Evolutionary conservation across 768 basidiomycete species (phyloP).

Genomic region (Ramaria rubella): DNA sequence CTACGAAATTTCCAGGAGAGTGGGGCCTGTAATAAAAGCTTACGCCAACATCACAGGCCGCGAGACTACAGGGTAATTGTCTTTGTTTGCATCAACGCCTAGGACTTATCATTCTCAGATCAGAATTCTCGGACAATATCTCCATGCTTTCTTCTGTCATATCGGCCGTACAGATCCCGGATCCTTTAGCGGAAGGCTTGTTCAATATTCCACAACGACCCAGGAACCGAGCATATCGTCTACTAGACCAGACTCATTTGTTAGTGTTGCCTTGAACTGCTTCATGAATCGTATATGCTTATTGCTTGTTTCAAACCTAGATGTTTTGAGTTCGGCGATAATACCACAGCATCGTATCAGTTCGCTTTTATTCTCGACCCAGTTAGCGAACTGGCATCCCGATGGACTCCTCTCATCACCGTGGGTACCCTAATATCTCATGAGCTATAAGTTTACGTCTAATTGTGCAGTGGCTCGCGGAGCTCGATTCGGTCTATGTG

Average conservation of each 20-base stretch:
- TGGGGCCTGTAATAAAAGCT: conserved; percentile 60
- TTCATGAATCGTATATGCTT: conserved; percentile 10
- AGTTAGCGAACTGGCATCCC: conserved; percentile 75
- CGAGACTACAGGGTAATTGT: conserved; percentile 36
- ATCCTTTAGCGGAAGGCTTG: conserved; percentile 64
- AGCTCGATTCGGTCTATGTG: conserved; percentile 57
- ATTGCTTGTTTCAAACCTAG: conserved; percentile 32
- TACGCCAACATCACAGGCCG: conserved; percentile 47
- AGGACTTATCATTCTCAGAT: conserved; percentile 30
- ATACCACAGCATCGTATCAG: conserved; percentile 57
- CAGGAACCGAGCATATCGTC: conserved; percentile 52
- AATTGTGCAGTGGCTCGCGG: conserved; percentile 51
- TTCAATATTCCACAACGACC: conserved; percentile 60
- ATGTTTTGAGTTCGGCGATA: conserved; percentile 63
- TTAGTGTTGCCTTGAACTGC: conserved; percentile 31
- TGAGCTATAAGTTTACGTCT: background rate
- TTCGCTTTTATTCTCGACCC: conserved; percentile 78
- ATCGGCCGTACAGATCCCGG: conserved; percentile 61
- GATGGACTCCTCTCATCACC: conserved; percentile 74
- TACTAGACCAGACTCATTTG: conserved; percentile 59
- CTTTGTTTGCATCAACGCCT: no score
- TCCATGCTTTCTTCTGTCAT: conserved; percentile 67
- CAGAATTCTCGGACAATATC: conserved; percentile 50
- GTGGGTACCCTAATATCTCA: conserved; percentile 32
- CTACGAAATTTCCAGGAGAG: conserved; percentile 70